Percentiles rank a stretch among this genome's conserved stretches.
These are phyloP conservation scores for Meyerozyma smithsonii DNA, from an alignment of 1,139 yeast genomes.

Conservation along the genomic window DNA sequence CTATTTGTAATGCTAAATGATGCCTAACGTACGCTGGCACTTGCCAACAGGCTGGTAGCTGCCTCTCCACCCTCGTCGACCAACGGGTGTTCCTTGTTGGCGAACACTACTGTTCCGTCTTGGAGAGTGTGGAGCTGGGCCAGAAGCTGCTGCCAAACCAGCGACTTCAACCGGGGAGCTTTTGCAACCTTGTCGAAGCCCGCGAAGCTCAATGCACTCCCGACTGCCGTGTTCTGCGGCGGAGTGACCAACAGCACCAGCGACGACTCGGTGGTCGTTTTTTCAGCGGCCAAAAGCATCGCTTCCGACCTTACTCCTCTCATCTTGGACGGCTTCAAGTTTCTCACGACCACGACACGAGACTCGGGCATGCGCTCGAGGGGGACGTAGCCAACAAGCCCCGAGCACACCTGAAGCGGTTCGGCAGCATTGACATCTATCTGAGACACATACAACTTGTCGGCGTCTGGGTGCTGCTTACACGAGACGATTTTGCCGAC, in stretches of 20 bases:
- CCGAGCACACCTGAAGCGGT: slow-evolving; percentile 49
- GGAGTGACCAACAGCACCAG: slow-evolving; percentile 35
- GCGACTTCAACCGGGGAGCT: slow-evolving; percentile 28
- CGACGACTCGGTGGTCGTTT: slow-evolving; percentile 5
- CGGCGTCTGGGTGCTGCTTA: slow-evolving; percentile 47
- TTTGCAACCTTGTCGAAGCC: slow-evolving; percentile 11
- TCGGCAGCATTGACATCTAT: slow-evolving; percentile 21
- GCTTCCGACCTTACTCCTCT: slow-evolving; percentile 57
- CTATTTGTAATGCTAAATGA: not conserved
- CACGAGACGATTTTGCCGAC: slow-evolving; percentile 45
- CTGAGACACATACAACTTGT: slow-evolving; percentile 48
- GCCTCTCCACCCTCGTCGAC: not conserved
- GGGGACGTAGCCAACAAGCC: slow-evolving; percentile 49
- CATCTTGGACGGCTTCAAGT: slow-evolving; percentile 64
- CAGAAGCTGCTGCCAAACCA: slow-evolving; percentile 31
- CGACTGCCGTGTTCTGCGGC: slow-evolving; percentile 29
- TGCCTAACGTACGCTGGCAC: not conserved
- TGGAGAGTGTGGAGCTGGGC: slow-evolving; percentile 24
- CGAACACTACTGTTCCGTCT: slow-evolving; percentile 9
- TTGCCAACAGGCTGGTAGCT: not conserved
- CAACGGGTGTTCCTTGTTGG: not conserved
- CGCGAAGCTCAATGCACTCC: slow-evolving; percentile 27
- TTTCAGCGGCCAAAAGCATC: slow-evolving; percentile 52
- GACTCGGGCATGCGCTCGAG: slow-evolving; percentile 43
- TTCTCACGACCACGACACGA: slow-evolving; percentile 51